Evolutionary conservation across 116 monocot genomes (phyloP).

Genomic region (Papilionanthe hybrid): DNA sequence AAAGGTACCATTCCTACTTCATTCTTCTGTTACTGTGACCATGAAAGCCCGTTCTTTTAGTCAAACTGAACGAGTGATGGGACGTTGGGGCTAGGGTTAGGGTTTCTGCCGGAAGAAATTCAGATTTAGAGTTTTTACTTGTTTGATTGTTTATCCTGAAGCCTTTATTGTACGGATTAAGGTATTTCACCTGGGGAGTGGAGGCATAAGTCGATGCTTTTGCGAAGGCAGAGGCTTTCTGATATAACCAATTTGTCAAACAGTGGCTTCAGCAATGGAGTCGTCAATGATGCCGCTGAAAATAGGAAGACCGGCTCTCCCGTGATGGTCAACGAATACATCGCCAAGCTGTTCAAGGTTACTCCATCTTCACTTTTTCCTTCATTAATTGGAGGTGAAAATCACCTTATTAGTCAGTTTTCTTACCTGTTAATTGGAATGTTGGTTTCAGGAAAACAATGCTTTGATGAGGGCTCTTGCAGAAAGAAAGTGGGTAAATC

Average conservation of each 20-base stretch:
- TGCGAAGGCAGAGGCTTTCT: slow-evolving; percentile 22
- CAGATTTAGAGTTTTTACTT: slow-evolving; percentile 5
- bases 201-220: slow-evolving; percentile 6
- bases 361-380: neutral
- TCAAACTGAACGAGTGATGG: neutral
- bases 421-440: neutral
- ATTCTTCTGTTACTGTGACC: neutral
- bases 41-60: neutral
- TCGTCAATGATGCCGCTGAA: slow-evolving; percentile 7
- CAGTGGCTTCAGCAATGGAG: neutral
- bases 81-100: neutral
- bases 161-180: slow-evolving; percentile 3
- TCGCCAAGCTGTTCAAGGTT: slow-evolving; percentile 34
- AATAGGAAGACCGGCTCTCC: slow-evolving; percentile 7
- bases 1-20: slow-evolving; percentile 7
- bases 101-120: neutral
- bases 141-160: neutral
- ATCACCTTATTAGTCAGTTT: neutral
- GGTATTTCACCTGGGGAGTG: neutral
- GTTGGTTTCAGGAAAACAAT: slow-evolving; percentile 54
- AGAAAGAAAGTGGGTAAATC: slow-evolving; percentile 49
- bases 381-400: neutral
- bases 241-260: slow-evolving; percentile 38
- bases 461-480: slow-evolving; percentile 42
- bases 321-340: slow-evolving; percentile 19